Percentiles rank a stretch among this genome's conserved stretches.
These are phyloP conservation scores for Penicillium riverlandense DNA, from an alignment of 495 filamentous ascomycete genomes.

Conservation along the genomic window DNA sequence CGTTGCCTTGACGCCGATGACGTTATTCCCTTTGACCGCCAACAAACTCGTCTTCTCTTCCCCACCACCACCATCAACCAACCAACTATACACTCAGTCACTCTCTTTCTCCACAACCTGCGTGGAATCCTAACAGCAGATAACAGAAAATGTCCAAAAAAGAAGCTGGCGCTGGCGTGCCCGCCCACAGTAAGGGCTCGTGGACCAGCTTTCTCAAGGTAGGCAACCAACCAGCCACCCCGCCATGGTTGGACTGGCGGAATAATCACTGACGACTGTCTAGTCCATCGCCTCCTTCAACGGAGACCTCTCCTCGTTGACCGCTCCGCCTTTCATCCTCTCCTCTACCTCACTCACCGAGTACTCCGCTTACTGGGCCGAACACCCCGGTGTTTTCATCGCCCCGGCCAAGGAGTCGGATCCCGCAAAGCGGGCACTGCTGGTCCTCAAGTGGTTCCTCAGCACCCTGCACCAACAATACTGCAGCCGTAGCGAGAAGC, in stretches of 20 bases:
- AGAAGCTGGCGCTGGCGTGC: conserved; percentile 23
- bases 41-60: conserved; percentile 1
- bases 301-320: conserved; percentile 88
- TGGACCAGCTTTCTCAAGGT: conserved; percentile 51
- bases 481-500: conserved; percentile 81
- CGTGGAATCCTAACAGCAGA: no score
- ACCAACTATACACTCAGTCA: no score
- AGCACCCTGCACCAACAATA: conserved; percentile 94
- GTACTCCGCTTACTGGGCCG: conserved; percentile 95
- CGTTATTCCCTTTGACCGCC: conserved; percentile 20
- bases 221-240: conserved; percentile 2
- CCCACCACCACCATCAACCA: neutral
- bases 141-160: conserved; percentile 16
- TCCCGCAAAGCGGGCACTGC: conserved; percentile 72
- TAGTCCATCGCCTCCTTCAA: conserved; percentile 95
- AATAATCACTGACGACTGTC: conserved; percentile 2
- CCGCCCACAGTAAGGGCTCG: conserved; percentile 40
- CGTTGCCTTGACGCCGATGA: conserved; percentile 9
- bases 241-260: neutral
- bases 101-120: no score
- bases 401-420: conserved; percentile 78
- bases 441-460: conserved; percentile 96
- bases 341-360: conserved; percentile 86
- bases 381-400: conserved; percentile 82
- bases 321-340: conserved; percentile 93